Conservation (phyloP, 208 protist species). For the Trichomonas tenax region DNA sequence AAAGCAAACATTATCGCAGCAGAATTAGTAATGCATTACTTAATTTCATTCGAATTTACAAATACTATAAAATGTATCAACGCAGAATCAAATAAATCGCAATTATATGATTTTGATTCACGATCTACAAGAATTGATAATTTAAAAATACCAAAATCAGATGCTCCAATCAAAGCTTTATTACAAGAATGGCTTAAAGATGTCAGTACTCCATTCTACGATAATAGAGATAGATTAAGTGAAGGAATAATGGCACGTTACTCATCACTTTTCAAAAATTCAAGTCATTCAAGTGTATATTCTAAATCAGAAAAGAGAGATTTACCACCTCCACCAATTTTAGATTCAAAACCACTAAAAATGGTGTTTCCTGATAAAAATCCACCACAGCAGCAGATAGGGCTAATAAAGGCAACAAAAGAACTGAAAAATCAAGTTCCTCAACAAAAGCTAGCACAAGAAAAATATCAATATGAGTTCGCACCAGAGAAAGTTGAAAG, state of each 20-base stretch:
- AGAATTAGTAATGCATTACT: not conserved
- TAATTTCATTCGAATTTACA: not conserved
- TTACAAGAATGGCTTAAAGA: not conserved
- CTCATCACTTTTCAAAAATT: not conserved
- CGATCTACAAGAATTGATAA: not conserved
- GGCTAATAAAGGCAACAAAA: not conserved
- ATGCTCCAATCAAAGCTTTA: not conserved
- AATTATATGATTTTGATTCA: not conserved
- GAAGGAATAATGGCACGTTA: not conserved
- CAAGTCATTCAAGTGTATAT: not conserved
- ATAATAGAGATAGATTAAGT: not conserved
- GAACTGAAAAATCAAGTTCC: not conserved
- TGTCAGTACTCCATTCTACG: not conserved
- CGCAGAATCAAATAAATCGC: not conserved
- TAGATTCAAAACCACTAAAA: not conserved
- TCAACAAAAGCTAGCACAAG: not conserved
- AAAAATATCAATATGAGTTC: not conserved
- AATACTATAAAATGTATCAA: not conserved
- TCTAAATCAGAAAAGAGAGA: not conserved
- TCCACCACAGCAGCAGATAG: not conserved
- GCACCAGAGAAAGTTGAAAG: not conserved
- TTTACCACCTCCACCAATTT: not conserved
- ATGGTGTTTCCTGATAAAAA: not conserved
- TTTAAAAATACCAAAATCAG: not conserved
- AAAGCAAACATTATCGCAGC: not conserved